These are phyloP conservation scores for Glarea lozoyensis DNA, from an alignment of 495 filamentous ascomycete species.

Conservation along the genomic window DNA sequence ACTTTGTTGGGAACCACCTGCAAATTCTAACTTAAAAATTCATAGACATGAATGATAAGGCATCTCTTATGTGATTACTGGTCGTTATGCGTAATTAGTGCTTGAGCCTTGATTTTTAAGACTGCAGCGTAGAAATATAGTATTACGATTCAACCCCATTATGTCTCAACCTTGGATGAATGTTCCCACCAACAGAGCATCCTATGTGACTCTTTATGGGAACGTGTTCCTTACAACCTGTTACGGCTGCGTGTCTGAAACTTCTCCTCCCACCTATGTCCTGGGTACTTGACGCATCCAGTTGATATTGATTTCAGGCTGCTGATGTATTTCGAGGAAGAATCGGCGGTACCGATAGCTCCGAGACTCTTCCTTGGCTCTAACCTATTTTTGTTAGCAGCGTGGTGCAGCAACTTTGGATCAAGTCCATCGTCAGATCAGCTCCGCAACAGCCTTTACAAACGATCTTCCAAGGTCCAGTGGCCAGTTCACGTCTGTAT, in stretches of 20 bases:
- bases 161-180: background rate
- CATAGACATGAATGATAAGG: slow-evolving; percentile 1
- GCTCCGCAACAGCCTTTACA: background rate
- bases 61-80: background rate
- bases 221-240: background rate
- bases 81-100: background rate
- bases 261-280: background rate
- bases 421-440: background rate
- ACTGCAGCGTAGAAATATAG: background rate
- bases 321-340: background rate
- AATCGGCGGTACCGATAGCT: background rate
- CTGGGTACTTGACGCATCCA: background rate
- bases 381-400: background rate
- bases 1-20: background rate
- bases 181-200: background rate
- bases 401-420: background rate
- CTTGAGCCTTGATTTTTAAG: background rate
- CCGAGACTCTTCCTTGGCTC: background rate
- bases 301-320: background rate
- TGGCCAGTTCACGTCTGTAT: slow-evolving; percentile 3
- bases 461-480: slow-evolving; percentile 1
- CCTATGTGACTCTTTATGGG: background rate
- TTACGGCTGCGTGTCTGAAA: background rate
- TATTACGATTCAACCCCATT: background rate
- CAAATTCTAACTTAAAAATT: slow-evolving; percentile 1